phyloP scores from a whole-genome alignment of 1,139 yeast genomes.

The Wickerhamiella infanticola region DNA sequence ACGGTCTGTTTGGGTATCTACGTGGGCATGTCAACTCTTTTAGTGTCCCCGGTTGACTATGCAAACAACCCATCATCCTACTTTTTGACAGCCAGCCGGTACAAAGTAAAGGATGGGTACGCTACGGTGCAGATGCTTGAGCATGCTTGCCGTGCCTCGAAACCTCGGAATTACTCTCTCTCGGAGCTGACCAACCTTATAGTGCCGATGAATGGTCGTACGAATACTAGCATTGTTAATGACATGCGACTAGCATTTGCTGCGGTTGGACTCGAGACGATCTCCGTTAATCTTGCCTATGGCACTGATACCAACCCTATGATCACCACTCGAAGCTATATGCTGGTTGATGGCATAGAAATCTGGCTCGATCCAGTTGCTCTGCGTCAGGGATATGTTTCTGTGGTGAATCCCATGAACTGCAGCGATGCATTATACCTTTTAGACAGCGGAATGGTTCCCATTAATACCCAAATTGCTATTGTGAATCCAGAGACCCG shows the following conservation, averaged over 20 bases:
- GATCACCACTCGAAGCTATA: conserved; percentile 69
- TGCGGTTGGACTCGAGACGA: conserved; percentile 47
- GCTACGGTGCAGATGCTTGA: conserved; percentile 75
- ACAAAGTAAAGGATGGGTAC: conserved; percentile 74
- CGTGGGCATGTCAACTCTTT: conserved; percentile 70
- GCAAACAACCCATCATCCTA: conserved; percentile 63
- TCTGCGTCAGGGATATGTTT: conserved; percentile 71
- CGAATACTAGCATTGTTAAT: conserved; percentile 44
- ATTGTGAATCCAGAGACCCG: conserved; percentile 90
- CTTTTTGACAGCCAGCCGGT: conserved; percentile 55
- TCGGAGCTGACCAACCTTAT: conserved; percentile 62
- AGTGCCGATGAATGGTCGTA: conserved; percentile 59
- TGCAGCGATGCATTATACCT: conserved; percentile 56
- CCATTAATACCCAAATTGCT: conserved; percentile 85
- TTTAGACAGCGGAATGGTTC: conserved; percentile 93
- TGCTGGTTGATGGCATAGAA: conserved; percentile 81
- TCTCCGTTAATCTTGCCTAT: conserved; percentile 64
- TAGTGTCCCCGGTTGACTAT: conserved; percentile 65
- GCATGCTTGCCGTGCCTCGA: conserved; percentile 48
- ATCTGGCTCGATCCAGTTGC: conserved; percentile 79
- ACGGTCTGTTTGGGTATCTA: conserved; percentile 70
- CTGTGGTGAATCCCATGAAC: conserved; percentile 59
- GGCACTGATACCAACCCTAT: conserved; percentile 72
- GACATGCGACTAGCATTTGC: conserved; percentile 49
- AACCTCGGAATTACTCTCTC: conserved; percentile 50